Evolutionary conservation across 2,329 filamentous ascomycete species (phyloP).

Genomic region (Pseudopyrenochaeta lycopersici): DNA sequence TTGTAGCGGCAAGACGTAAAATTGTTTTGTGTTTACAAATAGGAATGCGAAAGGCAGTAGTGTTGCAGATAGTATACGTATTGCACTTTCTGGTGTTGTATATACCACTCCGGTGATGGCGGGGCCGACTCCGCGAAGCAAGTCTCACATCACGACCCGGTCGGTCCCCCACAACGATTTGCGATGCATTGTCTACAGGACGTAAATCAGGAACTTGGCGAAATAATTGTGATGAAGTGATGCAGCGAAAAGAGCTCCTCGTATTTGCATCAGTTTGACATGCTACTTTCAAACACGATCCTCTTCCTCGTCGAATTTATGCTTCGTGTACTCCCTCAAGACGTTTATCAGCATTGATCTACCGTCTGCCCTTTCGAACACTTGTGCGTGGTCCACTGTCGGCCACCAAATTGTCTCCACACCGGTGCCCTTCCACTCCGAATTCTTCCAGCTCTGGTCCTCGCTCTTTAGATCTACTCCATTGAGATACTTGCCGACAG

Average conservation of each 20-base stretch:
- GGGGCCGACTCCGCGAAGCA: constrained; percentile 27
- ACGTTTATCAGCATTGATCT: constrained; percentile 34
- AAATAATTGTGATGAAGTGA: constrained; percentile 6
- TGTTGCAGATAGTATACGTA: neutral
- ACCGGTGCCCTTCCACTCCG: constrained; percentile 51
- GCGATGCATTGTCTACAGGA: neutral
- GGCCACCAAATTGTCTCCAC: constrained; percentile 70
- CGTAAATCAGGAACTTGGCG: neutral
- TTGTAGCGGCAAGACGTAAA: neutral
- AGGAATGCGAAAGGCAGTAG: neutral
- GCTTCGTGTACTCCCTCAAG: constrained; percentile 35
- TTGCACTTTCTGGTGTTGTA: constrained; percentile 3
- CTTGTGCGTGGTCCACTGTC: constrained; percentile 70
- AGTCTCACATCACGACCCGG: constrained; percentile 13
- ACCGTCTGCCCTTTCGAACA: constrained; percentile 40
- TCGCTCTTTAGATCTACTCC: constrained; percentile 44
- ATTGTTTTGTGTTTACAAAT: too few species aligned
- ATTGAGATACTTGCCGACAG: constrained; percentile 67
- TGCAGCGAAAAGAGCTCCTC: neutral
- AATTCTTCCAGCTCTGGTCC: constrained; percentile 40
- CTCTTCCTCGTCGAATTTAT: constrained; percentile 9
- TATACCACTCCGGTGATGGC: constrained; percentile 27
- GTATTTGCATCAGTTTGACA: neutral
- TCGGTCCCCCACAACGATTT: constrained; percentile 28
- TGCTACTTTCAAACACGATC: neutral